Percentiles rank a stretch among this genome's conserved stretches.
phyloP scores from a whole-genome alignment of 177 flowering plant species.

The Tripterygium wilfordii region DNA sequence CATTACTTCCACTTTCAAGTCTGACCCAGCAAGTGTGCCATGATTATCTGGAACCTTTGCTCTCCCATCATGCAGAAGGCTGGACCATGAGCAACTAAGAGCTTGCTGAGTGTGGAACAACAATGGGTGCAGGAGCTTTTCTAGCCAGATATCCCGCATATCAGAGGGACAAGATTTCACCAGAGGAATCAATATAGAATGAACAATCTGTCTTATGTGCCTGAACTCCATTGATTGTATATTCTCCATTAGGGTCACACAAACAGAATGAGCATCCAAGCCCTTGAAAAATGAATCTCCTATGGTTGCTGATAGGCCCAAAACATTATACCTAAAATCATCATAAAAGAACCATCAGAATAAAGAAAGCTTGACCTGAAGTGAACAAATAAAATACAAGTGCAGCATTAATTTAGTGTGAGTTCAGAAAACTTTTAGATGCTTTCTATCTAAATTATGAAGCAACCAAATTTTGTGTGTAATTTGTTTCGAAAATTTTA shows the following conservation, averaged over 20 bases:
- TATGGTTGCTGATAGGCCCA: constrained; percentile 81
- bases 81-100: constrained; percentile 76
- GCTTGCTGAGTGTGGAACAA: constrained; percentile 63
- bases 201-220: constrained; percentile 85
- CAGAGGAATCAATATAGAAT: constrained; percentile 57
- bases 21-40: constrained; percentile 49
- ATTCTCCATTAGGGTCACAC: constrained; percentile 73
- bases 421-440: too few relatives aligned
- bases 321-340: constrained; percentile 69
- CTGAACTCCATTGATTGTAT: constrained; percentile 90
- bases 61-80: constrained; percentile 78
- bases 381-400: not conserved
- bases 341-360: constrained; percentile 10
- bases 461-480: too few relatives aligned
- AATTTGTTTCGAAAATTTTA: too few relatives aligned
- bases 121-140: constrained; percentile 69
- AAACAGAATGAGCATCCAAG: constrained; percentile 47
- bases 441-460: too few relatives aligned
- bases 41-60: constrained; percentile 82
- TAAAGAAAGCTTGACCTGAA: not conserved
- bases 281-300: constrained; percentile 75
- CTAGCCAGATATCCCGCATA: constrained; percentile 79
- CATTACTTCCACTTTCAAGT: constrained; percentile 88
- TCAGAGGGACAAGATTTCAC: constrained; percentile 74
- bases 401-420: too few relatives aligned